Evolutionary conservation across 805 yeast genomes (phyloP), one percentile per base, ranked within the genome.

Genomic region (Saccharomycopsis schoenii): DNA sequence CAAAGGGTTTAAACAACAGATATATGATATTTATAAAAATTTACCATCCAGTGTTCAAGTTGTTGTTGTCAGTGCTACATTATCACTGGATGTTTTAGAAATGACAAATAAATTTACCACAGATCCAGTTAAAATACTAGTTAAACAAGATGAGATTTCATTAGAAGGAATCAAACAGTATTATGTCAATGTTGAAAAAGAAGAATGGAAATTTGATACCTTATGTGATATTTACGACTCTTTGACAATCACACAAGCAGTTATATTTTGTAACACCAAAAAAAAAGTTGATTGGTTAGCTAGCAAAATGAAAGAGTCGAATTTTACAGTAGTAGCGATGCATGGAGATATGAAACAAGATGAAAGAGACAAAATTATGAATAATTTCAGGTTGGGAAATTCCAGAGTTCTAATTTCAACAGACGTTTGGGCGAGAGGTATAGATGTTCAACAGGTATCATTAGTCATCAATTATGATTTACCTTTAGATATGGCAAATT

Each of bases 391-490:
- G 74, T 80, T 87, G 62, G 99, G 99, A 63, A 83, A 88, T 67
- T 89, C 97, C 60, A 83, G 99, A 73, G 93, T 94, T 58, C 79
- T 94, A 73, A 94, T 94, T 72, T 87, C 97, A 67, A 94, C 99
- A 51, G 99, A 94, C 76, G 88, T 94, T 70, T 88, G 93, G 86
- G 99, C 99, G 58, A 83, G 99, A 76, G 99, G 99, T 72, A 94
- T 93, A 67, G 99, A 93, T 76, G 98, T 93, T 64, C 99, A 93
- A 79, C 98, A 93, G 73, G 97, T 93, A 57, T 92, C 97, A 12
- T 77, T 93, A 67, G 99, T 93, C 63, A 89, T 93, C 71, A 93
- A 93, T 81, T 93, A 89, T 77, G 99, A 93, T 75, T 78, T 93
- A 73, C 98, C 99, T 61, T 74, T 83, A 66, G 91, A 94, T 81